These are phyloP conservation scores for Neurospora sp. DNA, from an alignment of 2,329 filamentous ascomycete genomes.

Conservation along the genomic window DNA sequence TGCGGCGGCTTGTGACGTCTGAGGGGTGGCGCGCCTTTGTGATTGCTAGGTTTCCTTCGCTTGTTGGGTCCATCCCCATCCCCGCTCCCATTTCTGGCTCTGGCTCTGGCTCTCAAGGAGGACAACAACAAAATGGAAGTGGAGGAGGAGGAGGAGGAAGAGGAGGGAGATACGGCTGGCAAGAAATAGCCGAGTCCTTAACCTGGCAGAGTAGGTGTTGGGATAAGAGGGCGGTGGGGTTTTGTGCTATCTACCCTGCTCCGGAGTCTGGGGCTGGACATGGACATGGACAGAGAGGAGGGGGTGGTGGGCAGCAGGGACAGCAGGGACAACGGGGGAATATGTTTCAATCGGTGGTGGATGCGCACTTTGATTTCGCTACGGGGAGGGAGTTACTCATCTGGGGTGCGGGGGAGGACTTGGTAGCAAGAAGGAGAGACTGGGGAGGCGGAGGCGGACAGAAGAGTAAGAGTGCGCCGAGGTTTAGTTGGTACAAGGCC, in stretches of 20 bases:
- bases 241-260: constrained; percentile 21
- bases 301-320: constrained; percentile 7
- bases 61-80: constrained; percentile 18
- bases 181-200: constrained; percentile 32
- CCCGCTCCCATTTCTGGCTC: too few relatives aligned
- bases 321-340: constrained; percentile 22
- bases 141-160: not conserved
- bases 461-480: constrained; percentile 2
- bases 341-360: constrained; percentile 37
- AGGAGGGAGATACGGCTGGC: constrained; percentile 22
- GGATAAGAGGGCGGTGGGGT: constrained; percentile 36
- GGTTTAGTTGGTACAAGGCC: constrained; percentile 26
- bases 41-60: constrained; percentile 32
- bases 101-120: not conserved
- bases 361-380: constrained; percentile 29
- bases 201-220: constrained; percentile 44
- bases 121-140: not conserved
- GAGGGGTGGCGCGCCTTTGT: constrained; percentile 42
- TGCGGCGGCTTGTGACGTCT: constrained; percentile 28
- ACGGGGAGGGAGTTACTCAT: constrained; percentile 33
- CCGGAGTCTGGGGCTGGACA: constrained; percentile 5
- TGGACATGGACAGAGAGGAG: not conserved
- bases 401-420: constrained; percentile 42
- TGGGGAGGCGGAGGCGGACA: constrained; percentile 10
- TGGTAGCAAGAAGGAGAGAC: constrained; percentile 33